Percentiles rank a stretch among this genome's conserved stretches.
phyloP scores from a whole-genome alignment of 106 monocot species.

The Gastrodia elata region DNA sequence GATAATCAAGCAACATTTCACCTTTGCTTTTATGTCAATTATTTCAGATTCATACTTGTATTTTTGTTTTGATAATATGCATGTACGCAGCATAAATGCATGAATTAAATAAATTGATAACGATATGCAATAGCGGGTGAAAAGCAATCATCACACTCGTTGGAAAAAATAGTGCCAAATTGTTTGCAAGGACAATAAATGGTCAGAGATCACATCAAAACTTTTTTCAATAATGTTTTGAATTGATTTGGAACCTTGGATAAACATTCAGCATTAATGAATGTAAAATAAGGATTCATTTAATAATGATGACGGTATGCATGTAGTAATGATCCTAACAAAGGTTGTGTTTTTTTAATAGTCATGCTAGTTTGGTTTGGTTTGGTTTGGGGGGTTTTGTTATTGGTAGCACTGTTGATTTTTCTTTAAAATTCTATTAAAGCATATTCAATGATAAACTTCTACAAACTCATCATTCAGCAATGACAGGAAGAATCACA shows the following conservation, averaged over 20 bases:
- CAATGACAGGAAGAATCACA: no score
- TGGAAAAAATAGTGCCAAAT: not conserved
- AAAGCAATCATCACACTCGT: not conserved
- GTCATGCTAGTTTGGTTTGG: no score
- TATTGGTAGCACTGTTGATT: no score
- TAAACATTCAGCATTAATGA: not conserved
- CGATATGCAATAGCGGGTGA: not conserved
- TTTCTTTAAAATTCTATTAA: no score
- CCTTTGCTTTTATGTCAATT: not conserved
- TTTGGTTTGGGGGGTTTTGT: no score
- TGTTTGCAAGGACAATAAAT: not conserved
- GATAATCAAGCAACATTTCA: not conserved
- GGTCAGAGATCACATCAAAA: not conserved
- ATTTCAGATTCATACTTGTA: not conserved
- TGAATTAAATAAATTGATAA: not conserved
- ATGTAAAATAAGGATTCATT: not conserved
- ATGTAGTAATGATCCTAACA: not conserved
- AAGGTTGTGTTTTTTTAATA: not conserved
- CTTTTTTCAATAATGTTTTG: not conserved
- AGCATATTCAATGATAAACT: no score
- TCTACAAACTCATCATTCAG: no score
- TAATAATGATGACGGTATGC: not conserved
- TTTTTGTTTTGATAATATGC: not conserved
- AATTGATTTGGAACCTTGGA: not conserved
- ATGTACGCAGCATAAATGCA: not conserved